Evolutionary conservation across 164 flowering plant species (phyloP).

Genomic region (Malania oleifera): DNA sequence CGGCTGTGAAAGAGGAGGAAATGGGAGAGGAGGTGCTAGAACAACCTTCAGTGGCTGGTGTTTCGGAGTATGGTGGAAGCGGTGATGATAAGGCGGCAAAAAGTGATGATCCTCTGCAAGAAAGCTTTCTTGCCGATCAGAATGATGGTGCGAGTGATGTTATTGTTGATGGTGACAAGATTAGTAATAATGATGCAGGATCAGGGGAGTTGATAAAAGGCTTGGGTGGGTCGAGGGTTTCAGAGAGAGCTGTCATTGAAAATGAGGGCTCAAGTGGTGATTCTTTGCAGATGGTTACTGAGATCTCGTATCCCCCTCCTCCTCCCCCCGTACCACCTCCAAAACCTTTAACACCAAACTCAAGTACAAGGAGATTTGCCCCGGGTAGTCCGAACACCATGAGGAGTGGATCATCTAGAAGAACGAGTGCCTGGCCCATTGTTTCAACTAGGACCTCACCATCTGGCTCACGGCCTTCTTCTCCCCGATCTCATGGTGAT

Average conservation of each 20-base stretch:
- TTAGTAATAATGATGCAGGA: conserved; percentile 29
- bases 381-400: conserved; percentile 38
- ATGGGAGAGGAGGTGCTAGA: conserved; percentile 44
- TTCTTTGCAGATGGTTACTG: conserved; percentile 24
- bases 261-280: conserved; percentile 35
- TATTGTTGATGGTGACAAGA: conserved; percentile 28
- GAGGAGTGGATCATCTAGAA: conserved; percentile 63
- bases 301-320: conserved; percentile 72
- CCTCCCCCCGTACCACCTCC: conserved; percentile 92
- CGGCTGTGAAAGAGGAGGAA: conserved; percentile 51
- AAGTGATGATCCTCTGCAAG: conserved; percentile 36
- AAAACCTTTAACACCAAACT: conserved; percentile 41
- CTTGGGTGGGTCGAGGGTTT: conserved; percentile 31
- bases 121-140: conserved; percentile 19
- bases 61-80: conserved; percentile 28
- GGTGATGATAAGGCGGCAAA: conserved; percentile 30
- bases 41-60: conserved; percentile 29
- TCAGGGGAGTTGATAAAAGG: conserved; percentile 31
- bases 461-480: conserved; percentile 77
- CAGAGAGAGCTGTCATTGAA: conserved; percentile 35
- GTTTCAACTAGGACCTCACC: conserved; percentile 65
- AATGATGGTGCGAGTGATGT: conserved; percentile 27
- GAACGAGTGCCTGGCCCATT: conserved; percentile 63
- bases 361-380: conserved; percentile 42
- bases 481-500: conserved; percentile 85